Conservation (phyloP, 345 rosid genomes). For the Microcos paniculata region DNA sequence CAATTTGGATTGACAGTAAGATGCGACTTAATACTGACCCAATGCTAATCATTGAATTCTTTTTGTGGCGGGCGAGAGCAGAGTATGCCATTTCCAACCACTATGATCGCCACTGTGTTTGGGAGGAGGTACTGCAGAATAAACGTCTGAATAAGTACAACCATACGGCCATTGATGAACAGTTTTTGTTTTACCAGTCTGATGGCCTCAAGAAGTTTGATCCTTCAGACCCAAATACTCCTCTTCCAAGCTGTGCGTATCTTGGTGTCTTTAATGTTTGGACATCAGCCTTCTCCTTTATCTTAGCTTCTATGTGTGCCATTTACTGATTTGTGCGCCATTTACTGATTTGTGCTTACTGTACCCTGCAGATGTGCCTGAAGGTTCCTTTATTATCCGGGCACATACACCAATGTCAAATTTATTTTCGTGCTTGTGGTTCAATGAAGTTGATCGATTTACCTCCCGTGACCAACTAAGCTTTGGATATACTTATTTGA, state of each 20-base stretch:
- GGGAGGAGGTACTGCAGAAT: slow-evolving; percentile 92
- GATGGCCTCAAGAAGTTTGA: slow-evolving; percentile 83
- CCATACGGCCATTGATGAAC: slow-evolving; percentile 74
- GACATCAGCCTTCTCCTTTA: slow-evolving; percentile 2
- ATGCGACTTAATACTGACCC: slow-evolving; percentile 86
- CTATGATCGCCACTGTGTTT: slow-evolving; percentile 91
- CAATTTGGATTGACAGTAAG: slow-evolving; percentile 96
- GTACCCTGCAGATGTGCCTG: slow-evolving; percentile 80
- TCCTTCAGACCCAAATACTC: slow-evolving; percentile 51
- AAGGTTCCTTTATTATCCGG: slow-evolving; percentile 87
- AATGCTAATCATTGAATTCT: slow-evolving; percentile 71
- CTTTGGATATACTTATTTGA: slow-evolving; percentile 88
- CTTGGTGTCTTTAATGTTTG: slow-evolving; percentile 9
- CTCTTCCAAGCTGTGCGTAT: slow-evolving; percentile 83
- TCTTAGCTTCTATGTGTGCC: neutral
- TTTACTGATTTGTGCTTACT: slow-evolving; percentile 24
- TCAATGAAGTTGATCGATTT: slow-evolving; percentile 88
- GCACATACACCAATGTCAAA: slow-evolving; percentile 97
- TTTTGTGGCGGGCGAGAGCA: slow-evolving; percentile 77
- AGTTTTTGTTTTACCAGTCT: slow-evolving; percentile 61
- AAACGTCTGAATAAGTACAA: slow-evolving; percentile 76
- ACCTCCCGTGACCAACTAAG: slow-evolving; percentile 93
- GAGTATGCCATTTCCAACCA: slow-evolving; percentile 97
- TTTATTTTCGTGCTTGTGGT: slow-evolving; percentile 92
- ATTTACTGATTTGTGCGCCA: slow-evolving; percentile 20